Evolutionary conservation across 805 yeast species (phyloP), one percentile per base, ranked within the genome.

Genomic region (Candida tibetensis): DNA sequence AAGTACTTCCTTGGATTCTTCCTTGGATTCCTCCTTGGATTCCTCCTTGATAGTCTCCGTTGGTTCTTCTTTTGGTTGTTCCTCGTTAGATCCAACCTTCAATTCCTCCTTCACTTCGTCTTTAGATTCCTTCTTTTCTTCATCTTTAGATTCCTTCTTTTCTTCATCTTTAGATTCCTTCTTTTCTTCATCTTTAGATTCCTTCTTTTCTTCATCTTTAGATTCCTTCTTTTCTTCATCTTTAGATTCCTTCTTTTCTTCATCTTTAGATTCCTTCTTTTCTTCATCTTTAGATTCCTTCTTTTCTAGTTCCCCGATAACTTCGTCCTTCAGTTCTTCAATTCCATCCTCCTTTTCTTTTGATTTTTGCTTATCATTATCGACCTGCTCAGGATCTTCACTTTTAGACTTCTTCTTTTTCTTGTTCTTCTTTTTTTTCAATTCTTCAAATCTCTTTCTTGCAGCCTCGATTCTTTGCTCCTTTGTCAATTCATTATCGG

Each of bases 391-490:
- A 12, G 27, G 32, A 29, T 40, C 48, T 44, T 66, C 61, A 51
- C 64, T 67, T 58, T 66, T 62, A 60, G 67, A 68, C 53, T 69
- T 74, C 55, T 71, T 76, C 55, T 65, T 69, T 59, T 71, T 71
- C 61, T 77, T 77, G 66, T 79, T 68, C 53, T 70, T 67, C 46
- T 68, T 70, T 60, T 69, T 70, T 60, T 77, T 84, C 68, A 84
- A 62, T 51, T 82, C 86, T 42, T 83, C 89, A 47, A 70, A 77
- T 71, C 81, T 76, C 64, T 81, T 82, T 51, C 84, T 74, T 4
- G 91, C 93, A 2, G 82, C 83, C 46, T 82, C 88, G 34, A 85
- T 66, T 56, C 80, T 77, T 53, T 79, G 85, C 34, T 76, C 79
- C 45, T 79, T 73, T 34, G 60, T 60, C 29, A 65, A 64, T 36